A percentile compares a stretch with the other conserved stretches of the same genome.
These are phyloP conservation scores for Tulasnella sp. DNA, from an alignment of 768 basidiomycete genomes.

Conservation along the genomic window DNA sequence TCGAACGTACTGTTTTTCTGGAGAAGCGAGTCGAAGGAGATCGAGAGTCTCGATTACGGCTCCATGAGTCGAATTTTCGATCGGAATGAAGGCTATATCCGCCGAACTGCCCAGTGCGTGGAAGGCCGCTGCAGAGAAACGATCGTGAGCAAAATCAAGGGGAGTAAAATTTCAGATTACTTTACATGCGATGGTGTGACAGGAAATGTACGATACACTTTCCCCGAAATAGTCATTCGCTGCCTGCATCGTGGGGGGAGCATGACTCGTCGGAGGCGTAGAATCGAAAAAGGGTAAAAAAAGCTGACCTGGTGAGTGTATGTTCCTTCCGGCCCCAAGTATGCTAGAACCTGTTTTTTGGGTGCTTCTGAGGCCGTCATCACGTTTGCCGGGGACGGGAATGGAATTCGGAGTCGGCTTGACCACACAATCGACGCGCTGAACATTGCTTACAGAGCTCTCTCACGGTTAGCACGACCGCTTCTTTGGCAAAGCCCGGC, in stretches of 20 bases:
- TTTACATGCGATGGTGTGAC: slow-evolving; percentile 25
- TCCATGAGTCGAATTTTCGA: slow-evolving; percentile 26
- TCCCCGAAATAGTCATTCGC: slow-evolving; percentile 21
- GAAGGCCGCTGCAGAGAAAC: slow-evolving; percentile 1
- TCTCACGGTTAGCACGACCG: neutral
- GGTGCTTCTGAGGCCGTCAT: neutral
- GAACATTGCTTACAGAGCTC: neutral
- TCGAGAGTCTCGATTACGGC: slow-evolving; percentile 28
- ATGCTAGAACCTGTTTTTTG: neutral
- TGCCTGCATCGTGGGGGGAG: neutral
- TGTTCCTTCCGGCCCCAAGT: slow-evolving; percentile 27
- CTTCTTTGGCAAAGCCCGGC: neutral
- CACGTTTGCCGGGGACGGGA: neutral
- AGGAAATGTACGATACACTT: slow-evolving; percentile 11
- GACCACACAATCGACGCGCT: no score
- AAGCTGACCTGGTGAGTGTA: slow-evolving; percentile 29
- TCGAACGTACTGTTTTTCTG: slow-evolving; percentile 11
- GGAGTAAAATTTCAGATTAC: neutral
- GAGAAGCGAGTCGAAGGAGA: slow-evolving; percentile 13
- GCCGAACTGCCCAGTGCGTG: slow-evolving; percentile 1
- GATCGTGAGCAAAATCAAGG: neutral
- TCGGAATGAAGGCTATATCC: slow-evolving; percentile 15
- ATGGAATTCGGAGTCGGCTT: neutral
- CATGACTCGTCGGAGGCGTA: neutral
- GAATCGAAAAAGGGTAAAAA: neutral